Percentiles rank a stretch among this genome's conserved stretches.
These are phyloP conservation scores for Cladophialophora bantiana DNA, from an alignment of 2,329 filamentous ascomycete species.

Conservation along the genomic window DNA sequence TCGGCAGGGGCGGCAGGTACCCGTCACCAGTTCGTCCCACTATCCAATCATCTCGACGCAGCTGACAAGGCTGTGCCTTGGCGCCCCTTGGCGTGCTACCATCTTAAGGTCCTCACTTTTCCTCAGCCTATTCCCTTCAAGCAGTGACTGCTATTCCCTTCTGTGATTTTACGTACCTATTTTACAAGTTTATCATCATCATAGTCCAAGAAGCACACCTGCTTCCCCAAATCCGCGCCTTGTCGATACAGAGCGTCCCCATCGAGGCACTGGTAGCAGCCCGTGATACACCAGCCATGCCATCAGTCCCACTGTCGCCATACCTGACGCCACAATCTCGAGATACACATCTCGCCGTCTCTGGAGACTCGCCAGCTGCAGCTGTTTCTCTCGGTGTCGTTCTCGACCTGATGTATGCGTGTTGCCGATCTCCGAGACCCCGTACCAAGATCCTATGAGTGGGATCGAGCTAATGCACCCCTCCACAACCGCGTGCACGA, in stretches of 20 bases:
- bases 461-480: constrained; percentile 30
- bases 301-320: constrained; percentile 23
- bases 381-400: constrained; percentile 29
- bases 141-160: no score
- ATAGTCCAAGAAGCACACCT: constrained; percentile 37
- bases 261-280: constrained; percentile 40
- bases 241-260: constrained; percentile 11
- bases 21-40: not conserved
- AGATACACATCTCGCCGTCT: constrained; percentile 31
- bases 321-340: constrained; percentile 26
- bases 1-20: not conserved
- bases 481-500: constrained; percentile 27
- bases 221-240: constrained; percentile 39
- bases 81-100: constrained; percentile 15
- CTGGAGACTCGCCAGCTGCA: constrained; percentile 24
- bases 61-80: constrained; percentile 20
- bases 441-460: constrained; percentile 20
- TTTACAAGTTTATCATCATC: not conserved
- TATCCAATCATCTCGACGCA: not conserved
- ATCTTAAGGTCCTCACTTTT: constrained; percentile 37
- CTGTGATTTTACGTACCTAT: no score
- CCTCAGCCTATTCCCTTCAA: not conserved
- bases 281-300: constrained; percentile 44
- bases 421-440: constrained; percentile 26
- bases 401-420: constrained; percentile 7